These are phyloP conservation scores for Pseudogymnoascus sp. DNA, from an alignment of 2,329 filamentous ascomycete species.

Conservation along the genomic window DNA sequence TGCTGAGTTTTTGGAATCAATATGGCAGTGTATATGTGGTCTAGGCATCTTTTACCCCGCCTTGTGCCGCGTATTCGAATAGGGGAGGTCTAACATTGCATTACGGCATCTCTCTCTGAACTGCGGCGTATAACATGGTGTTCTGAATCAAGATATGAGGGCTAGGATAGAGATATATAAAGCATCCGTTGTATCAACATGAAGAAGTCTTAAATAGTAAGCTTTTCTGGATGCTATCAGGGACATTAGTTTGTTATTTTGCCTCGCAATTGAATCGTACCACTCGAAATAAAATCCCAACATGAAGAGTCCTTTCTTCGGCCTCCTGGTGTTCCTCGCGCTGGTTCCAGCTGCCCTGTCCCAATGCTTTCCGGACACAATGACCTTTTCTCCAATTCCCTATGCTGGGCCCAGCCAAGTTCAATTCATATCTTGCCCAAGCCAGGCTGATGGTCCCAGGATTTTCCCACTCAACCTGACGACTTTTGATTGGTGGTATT, in stretches of 20 bases:
- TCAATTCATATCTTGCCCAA: constrained; percentile 1
- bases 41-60: too few relatives aligned
- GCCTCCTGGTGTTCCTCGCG: neutral
- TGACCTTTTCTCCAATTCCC: neutral
- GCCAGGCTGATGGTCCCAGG: constrained; percentile 18
- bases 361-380: neutral
- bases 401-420: neutral
- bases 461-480: too few relatives aligned
- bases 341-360: neutral
- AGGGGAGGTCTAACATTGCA: too few relatives aligned
- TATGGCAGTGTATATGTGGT: too few relatives aligned
- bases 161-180: neutral
- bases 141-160: too few relatives aligned
- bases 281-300: neutral
- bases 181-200: neutral
- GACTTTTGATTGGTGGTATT: too few relatives aligned
- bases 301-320: neutral
- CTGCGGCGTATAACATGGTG: too few relatives aligned
- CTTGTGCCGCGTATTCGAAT: too few relatives aligned
- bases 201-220: neutral
- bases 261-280: neutral
- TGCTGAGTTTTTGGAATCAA: too few relatives aligned
- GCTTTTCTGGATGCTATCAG: neutral
- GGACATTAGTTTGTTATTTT: neutral
- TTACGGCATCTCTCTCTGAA: too few relatives aligned